Percentiles rank a stretch among this genome's conserved stretches.
phyloP scores from a whole-genome alignment of 2,329 filamentous ascomycete species.

The Venturia carpophila region DNA sequence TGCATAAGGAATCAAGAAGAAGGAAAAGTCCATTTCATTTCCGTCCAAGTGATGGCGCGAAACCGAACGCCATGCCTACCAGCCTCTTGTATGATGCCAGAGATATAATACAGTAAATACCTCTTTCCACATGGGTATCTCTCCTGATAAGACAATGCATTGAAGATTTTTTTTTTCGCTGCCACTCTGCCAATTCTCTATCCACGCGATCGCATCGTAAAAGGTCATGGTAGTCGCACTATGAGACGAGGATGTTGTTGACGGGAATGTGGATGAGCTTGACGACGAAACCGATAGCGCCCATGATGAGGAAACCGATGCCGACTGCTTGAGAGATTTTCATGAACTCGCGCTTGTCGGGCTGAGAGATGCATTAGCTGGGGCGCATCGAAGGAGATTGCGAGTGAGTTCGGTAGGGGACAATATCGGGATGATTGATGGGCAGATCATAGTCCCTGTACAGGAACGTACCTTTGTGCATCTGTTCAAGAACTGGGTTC shows the following conservation, averaged over 20 bases:
- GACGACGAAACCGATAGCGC: constrained; percentile 61
- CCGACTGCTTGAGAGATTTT: constrained; percentile 59
- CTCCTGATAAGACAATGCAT: background rate
- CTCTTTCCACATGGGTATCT: background rate
- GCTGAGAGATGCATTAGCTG: constrained; percentile 1
- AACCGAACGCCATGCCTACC: background rate
- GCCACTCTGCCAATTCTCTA: background rate
- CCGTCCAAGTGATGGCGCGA: background rate
- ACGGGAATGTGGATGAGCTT: constrained; percentile 66
- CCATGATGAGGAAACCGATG: constrained; percentile 63
- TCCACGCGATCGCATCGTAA: background rate
- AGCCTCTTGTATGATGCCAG: background rate
- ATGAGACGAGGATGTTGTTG: constrained; percentile 57
- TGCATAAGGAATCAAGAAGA: background rate
- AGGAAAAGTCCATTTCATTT: background rate
- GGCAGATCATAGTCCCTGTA: background rate
- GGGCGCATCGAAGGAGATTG: constrained; percentile 1
- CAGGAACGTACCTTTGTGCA: constrained; percentile 44
- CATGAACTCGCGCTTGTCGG: constrained; percentile 30
- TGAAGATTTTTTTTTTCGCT: background rate
- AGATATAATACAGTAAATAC: background rate
- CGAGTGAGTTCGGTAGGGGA: background rate
- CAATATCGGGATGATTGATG: background rate
- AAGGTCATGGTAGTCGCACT: background rate
- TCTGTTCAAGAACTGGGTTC: constrained; percentile 54